Conservation (phyloP, 441 rosid genomes). For the Codiaeum variegatum region DNA sequence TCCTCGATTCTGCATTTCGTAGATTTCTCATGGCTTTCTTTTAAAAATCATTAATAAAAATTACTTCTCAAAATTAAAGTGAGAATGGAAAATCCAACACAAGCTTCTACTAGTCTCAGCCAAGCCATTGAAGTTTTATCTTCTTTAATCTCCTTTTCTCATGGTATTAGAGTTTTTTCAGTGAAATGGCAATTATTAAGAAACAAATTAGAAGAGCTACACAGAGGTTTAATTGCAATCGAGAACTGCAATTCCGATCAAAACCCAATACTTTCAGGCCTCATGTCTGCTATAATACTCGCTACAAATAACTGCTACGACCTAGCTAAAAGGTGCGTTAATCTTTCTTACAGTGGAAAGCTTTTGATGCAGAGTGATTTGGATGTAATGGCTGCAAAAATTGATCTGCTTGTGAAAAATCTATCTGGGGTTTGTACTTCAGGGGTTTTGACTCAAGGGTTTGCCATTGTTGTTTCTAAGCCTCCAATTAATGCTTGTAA, state of each 20-base stretch:
- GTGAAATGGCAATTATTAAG: conserved; percentile 82
- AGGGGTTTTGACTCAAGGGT: conserved; percentile 54
- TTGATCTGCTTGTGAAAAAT: conserved; percentile 47
- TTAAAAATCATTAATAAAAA: conserved; percentile 23
- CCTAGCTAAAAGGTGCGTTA: conserved; percentile 67
- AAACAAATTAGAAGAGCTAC: conserved; percentile 67
- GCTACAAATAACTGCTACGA: conserved; percentile 49
- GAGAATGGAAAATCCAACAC: conserved; percentile 38
- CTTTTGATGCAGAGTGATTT: conserved; percentile 95
- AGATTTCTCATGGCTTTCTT: conserved; percentile 35
- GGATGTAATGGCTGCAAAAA: conserved; percentile 55
- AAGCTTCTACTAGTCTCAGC: conserved; percentile 27
- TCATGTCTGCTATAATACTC: conserved; percentile 42
- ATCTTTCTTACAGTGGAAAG: conserved; percentile 82
- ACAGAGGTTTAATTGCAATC: conserved; percentile 50
- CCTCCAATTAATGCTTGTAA: conserved; percentile 55
- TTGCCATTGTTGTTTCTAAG: conserved; percentile 74
- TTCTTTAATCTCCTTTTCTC: conserved; percentile 70
- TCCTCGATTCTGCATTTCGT: conserved; percentile 18
- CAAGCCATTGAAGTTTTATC: conserved; percentile 53
- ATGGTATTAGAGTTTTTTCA: conserved; percentile 60
- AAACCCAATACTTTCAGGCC: conserved; percentile 43
- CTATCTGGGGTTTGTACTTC: conserved; percentile 62
- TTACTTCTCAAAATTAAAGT: conserved; percentile 18
- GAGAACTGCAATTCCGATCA: conserved; percentile 47